Evolutionary conservation across 73 alveolate species (phyloP), one percentile per base, ranked within the genome.

Genomic region (Paraurostyla sp.): DNA sequence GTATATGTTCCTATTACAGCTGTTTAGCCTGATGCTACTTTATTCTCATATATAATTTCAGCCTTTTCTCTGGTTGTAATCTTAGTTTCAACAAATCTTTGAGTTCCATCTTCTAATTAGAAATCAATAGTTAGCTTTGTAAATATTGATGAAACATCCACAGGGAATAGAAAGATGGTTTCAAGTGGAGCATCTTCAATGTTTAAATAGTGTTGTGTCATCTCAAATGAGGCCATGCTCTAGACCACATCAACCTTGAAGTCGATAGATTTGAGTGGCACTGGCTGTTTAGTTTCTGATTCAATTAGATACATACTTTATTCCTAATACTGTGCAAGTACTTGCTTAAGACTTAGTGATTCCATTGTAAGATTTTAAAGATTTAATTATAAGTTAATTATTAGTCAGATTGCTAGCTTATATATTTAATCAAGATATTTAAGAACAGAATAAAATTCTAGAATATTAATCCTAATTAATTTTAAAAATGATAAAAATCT

Each of bases 21-120:
- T 15, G 93, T 83, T 41, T 88, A n/a, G 11, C 97, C 97, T 2
- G 86, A n/a, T 0, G 94, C 86, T 7, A 89, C 58, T 0, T 88
- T 71, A 73, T 92, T 95, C 13, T 92, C 93, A 54, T 88, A 92
- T 65, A 83, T 69, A 0, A 36, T 38, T 36, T 88, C 69, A 46
- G 85, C 90, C 41, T 65, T 75, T 49, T 83, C 78, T 71, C 85
- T 88, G 11, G 62, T 84, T 52, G 54, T 89, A 49, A 92, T 46
- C 9, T 29, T 41, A 42, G 94, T 52, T 23, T 75, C 49, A 16
- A 92, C 4, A 33, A 1, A n/a, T 59, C 16, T 89, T 0, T 45
- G 48, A 32, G 71, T 59, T 0, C 87, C 84, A 60, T 91, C 93
- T 46, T 36, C 22, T 25, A 81, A 52, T 7, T 20, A 35, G 51